A percentile compares a stretch with the other conserved stretches of the same genome.
These are phyloP conservation scores for Agastache rugosa DNA, from an alignment of 257 asterid genomes.

Conservation along the genomic window DNA sequence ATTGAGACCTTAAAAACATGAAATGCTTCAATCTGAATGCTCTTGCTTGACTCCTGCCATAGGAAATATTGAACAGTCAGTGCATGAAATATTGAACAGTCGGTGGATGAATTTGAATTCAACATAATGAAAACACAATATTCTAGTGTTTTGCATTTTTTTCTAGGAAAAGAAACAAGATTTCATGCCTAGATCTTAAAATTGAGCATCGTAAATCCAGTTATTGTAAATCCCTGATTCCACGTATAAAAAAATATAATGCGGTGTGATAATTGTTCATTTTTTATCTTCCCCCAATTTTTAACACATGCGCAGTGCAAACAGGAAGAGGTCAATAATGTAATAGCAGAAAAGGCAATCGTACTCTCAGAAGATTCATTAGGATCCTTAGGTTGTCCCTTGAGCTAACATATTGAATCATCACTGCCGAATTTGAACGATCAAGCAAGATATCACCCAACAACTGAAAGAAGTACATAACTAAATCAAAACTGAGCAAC, in stretches of 20 bases:
- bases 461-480: slow-evolving; percentile 52
- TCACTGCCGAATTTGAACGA: slow-evolving; percentile 86
- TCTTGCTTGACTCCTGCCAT: slow-evolving; percentile 89
- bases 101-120: neutral
- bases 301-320: too few species aligned
- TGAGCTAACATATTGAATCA: slow-evolving; percentile 84
- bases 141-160: neutral
- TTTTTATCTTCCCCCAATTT: too few species aligned
- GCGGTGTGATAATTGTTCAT: too few species aligned
- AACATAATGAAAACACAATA: neutral
- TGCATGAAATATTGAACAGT: slow-evolving; percentile 30
- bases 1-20: slow-evolving; percentile 87
- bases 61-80: slow-evolving; percentile 33
- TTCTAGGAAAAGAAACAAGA: too few species aligned
- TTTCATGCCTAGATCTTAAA: too few species aligned
- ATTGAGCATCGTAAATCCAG: too few species aligned
- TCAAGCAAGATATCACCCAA: slow-evolving; percentile 88
- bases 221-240: too few species aligned
- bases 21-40: slow-evolving; percentile 90
- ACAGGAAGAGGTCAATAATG: too few species aligned
- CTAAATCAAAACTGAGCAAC: neutral
- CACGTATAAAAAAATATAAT: too few species aligned
- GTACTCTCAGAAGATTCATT: slow-evolving; percentile 93
- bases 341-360: slow-evolving; percentile 28
- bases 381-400: slow-evolving; percentile 87